phyloP scores from a whole-genome alignment of 371 early-diverging fungal genomes.

The Apophysomyces variabilis region DNA sequence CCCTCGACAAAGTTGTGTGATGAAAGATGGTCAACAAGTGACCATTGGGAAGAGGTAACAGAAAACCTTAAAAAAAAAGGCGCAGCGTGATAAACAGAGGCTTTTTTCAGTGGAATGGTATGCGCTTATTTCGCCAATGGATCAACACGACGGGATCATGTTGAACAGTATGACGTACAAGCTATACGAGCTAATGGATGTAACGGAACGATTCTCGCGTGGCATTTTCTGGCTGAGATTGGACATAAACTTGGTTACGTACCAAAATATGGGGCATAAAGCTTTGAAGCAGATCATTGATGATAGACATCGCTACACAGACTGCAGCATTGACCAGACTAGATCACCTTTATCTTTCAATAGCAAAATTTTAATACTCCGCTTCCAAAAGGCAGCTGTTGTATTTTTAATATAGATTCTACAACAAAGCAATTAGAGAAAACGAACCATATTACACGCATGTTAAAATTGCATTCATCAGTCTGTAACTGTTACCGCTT shows the following conservation, averaged over 20 bases:
- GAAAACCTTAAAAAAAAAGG: neutral
- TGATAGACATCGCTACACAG: neutral
- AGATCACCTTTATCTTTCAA: no score
- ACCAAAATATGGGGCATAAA: conserved; percentile 50
- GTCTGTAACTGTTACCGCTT: no score
- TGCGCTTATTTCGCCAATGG: conserved; percentile 34
- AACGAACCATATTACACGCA: no score
- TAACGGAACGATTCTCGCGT: conserved; percentile 42
- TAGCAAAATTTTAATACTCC: no score
- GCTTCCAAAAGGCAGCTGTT: no score
- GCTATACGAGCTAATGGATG: conserved; percentile 29
- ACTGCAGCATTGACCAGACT: neutral
- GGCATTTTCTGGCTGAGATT: conserved; percentile 49
- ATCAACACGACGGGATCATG: conserved; percentile 32
- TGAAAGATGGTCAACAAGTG: conserved; percentile 29
- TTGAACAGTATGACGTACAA: conserved; percentile 11
- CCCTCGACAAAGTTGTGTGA: conserved; percentile 38
- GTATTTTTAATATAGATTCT: no score
- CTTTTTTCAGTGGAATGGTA: conserved; percentile 12
- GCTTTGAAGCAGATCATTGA: neutral
- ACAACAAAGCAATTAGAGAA: no score
- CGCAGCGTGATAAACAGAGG: neutral
- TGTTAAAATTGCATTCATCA: no score
- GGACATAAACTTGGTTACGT: conserved; percentile 46
- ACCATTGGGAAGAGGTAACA: conserved; percentile 14